Evolutionary conservation across 306 rosid genomes (phyloP).

Genomic region (Lablab purpureus): DNA sequence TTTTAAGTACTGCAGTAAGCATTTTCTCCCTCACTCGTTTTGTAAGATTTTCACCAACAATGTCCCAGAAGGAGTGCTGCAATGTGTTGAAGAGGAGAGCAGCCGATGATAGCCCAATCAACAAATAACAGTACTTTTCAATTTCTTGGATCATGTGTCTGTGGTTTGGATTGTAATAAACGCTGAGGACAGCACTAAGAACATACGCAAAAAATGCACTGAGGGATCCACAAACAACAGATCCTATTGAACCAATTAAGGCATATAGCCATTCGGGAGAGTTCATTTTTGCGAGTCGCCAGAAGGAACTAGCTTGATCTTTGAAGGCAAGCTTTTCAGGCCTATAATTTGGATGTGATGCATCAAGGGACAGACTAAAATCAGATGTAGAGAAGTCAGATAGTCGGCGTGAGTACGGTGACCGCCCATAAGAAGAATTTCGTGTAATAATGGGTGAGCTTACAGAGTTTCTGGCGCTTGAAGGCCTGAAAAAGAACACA

Average conservation of each 20-base stretch:
- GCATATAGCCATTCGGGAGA: slow-evolving; percentile 94
- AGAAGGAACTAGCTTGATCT: slow-evolving; percentile 92
- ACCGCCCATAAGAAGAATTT: slow-evolving; percentile 92
- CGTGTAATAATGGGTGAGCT: slow-evolving; percentile 95
- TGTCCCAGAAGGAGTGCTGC: slow-evolving; percentile 96
- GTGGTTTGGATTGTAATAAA: slow-evolving; percentile 78
- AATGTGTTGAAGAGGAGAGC: slow-evolving; percentile 92
- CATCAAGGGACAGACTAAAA: slow-evolving; percentile 82
- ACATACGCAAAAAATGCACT: slow-evolving; percentile 96
- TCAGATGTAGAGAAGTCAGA: slow-evolving; percentile 96
- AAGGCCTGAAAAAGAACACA: slow-evolving; percentile 66
- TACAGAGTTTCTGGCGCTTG: slow-evolving; percentile 95
- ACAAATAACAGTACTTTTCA: slow-evolving; percentile 80
- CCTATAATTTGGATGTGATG: slow-evolving; percentile 73
- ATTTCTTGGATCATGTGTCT: slow-evolving; percentile 81
- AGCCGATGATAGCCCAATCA: slow-evolving; percentile 92
- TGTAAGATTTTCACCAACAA: slow-evolving; percentile 91
- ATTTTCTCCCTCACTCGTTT: slow-evolving; percentile 93
- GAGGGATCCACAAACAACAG: slow-evolving; percentile 83
- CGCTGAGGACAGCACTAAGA: slow-evolving; percentile 89
- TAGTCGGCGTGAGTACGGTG: slow-evolving; percentile 88
- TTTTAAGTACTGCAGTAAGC: slow-evolving; percentile 77
- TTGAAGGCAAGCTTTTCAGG: slow-evolving; percentile 84
- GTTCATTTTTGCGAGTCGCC: slow-evolving; percentile 96
- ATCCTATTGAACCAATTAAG: slow-evolving; percentile 80